Conservation (phyloP, 495 filamentous ascomycete species). For the Geopyxis carbonaria region DNA sequence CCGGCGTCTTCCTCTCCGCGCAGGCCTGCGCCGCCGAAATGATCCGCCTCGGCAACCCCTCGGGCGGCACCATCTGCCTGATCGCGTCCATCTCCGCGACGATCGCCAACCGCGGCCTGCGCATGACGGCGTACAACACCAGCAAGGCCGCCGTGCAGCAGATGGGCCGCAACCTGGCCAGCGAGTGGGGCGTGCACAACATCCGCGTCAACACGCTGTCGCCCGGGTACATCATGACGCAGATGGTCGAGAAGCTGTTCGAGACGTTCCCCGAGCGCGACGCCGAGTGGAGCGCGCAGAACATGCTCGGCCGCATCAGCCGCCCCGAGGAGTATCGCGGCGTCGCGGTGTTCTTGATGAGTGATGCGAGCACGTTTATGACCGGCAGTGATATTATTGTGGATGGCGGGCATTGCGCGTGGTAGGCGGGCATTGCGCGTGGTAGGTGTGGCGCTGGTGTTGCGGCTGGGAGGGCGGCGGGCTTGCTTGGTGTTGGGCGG, state of each 20-base stretch:
- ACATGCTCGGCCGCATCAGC: slow-evolving; percentile 73
- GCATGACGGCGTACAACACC: slow-evolving; percentile 51
- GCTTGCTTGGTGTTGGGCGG: too few relatives aligned
- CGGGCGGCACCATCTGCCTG: slow-evolving; percentile 34
- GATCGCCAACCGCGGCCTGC: slow-evolving; percentile 42
- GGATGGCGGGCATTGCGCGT: slow-evolving; percentile 66
- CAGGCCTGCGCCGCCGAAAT: slow-evolving; percentile 58
- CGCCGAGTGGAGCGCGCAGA: slow-evolving; percentile 65
- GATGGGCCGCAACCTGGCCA: slow-evolving; percentile 62
- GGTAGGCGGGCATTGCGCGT: slow-evolving; percentile 36
- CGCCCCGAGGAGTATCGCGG: slow-evolving; percentile 63
- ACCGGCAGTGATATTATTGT: slow-evolving; percentile 66
- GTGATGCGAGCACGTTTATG: slow-evolving; percentile 78
- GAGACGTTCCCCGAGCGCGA: slow-evolving; percentile 51
- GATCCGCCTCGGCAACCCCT: slow-evolving; percentile 28
- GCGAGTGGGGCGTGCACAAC: slow-evolving; percentile 68
- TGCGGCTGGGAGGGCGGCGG: too few relatives aligned
- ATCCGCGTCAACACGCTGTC: slow-evolving; percentile 94
- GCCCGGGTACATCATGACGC: slow-evolving; percentile 87
- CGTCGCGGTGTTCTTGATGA: slow-evolving; percentile 65
- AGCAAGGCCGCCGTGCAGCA: slow-evolving; percentile 80
- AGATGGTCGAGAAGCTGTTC: slow-evolving; percentile 72
- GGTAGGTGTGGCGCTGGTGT: not conserved
- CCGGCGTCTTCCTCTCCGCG: slow-evolving; percentile 59
- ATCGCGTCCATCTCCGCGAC: slow-evolving; percentile 68